Percentiles rank a stretch among this genome's conserved stretches.
Conservation (phyloP, 805 yeast genomes). For the Schizosaccharomyces octosporus region DNA sequence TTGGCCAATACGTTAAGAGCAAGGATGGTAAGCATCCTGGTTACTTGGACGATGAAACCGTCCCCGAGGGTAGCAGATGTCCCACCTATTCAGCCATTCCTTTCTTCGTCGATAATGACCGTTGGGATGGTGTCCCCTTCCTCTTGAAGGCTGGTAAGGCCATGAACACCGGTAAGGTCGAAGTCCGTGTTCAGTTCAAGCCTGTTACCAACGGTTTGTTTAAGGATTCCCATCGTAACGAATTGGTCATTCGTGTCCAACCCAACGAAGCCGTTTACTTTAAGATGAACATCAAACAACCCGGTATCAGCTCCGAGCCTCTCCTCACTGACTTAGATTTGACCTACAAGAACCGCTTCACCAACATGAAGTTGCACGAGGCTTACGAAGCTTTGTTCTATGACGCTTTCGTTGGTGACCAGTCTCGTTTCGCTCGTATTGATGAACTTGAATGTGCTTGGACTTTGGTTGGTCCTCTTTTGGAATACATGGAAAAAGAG, state of each 20-base stretch:
- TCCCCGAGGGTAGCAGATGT: conserved; percentile 55
- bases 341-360: conserved; percentile 58
- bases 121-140: conserved; percentile 97
- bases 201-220: conserved; percentile 54
- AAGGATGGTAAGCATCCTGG: conserved; percentile 78
- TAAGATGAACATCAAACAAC: conserved; percentile 78
- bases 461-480: conserved; percentile 22
- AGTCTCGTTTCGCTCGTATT: conserved; percentile 91
- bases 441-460: conserved; percentile 89
- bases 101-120: conserved; percentile 59
- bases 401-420: conserved; percentile 77
- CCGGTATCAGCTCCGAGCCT: conserved; percentile 66
- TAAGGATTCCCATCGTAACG: conserved; percentile 64
- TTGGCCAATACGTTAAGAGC: conserved; percentile 74
- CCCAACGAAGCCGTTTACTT: conserved; percentile 85
- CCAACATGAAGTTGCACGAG: conserved; percentile 86
- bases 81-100: conserved; percentile 80
- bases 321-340: conserved; percentile 77
- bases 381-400: conserved; percentile 90
- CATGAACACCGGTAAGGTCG: conserved; percentile 82
- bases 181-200: conserved; percentile 78
- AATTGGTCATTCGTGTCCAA: conserved; percentile 80
- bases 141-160: conserved; percentile 90
- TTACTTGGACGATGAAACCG: conserved; percentile 80
- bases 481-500: background rate